These are phyloP conservation scores for Lodderomyces parapsilosis DNA, from an alignment of 1,139 yeast genomes.

Conservation along the genomic window DNA sequence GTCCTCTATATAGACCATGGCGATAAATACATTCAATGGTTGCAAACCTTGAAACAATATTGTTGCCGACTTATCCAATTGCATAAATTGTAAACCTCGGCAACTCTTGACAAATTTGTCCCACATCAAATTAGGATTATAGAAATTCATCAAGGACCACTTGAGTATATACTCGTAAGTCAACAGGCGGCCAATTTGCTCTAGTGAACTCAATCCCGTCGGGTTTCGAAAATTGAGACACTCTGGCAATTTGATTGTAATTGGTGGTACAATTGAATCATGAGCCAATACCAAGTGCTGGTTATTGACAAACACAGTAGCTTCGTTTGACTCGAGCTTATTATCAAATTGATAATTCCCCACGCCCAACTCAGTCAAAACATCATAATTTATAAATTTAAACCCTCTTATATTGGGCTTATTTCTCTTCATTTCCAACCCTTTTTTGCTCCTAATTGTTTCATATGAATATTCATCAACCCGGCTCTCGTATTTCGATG, in stretches of 20 bases:
- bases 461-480: background rate
- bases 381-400: conserved; percentile 8
- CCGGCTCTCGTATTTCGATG: background rate
- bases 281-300: background rate
- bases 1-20: conserved; percentile 6
- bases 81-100: background rate
- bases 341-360: conserved; percentile 4
- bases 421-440: background rate
- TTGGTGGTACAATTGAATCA: background rate
- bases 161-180: conserved; percentile 3
- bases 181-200: conserved; percentile 9
- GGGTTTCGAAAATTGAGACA: conserved; percentile 7
- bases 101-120: background rate
- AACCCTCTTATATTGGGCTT: conserved; percentile 5
- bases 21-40: conserved; percentile 3
- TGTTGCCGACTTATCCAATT: conserved; percentile 2
- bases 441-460: background rate
- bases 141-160: conserved; percentile 1
- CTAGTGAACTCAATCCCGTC: conserved; percentile 6
- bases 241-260: background rate
- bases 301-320: background rate
- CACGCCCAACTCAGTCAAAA: conserved; percentile 3
- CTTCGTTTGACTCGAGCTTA: background rate
- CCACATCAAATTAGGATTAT: background rate
- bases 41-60: background rate